These are phyloP conservation scores for Peronospora tabacina DNA, from an alignment of 352 stramenopile genomes.

Conservation along the genomic window DNA sequence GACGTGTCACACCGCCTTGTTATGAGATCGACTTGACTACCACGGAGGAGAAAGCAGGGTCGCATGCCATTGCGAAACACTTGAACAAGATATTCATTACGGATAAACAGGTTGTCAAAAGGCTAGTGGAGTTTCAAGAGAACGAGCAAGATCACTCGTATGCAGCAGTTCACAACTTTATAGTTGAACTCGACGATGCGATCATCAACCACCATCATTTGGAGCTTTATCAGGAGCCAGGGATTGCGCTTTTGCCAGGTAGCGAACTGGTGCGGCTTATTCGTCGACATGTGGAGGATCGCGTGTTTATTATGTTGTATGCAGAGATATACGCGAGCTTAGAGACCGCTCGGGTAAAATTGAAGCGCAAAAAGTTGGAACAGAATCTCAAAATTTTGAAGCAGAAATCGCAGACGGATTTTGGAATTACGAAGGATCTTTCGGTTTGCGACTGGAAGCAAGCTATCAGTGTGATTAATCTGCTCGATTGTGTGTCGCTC, in stretches of 20 bases:
- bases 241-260: slow-evolving; percentile 56
- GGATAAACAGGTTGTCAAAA: slow-evolving; percentile 44
- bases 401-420: slow-evolving; percentile 43
- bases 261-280: slow-evolving; percentile 73
- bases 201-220: slow-evolving; percentile 66
- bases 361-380: slow-evolving; percentile 24
- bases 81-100: slow-evolving; percentile 82
- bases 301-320: slow-evolving; percentile 63
- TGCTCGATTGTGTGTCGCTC: slow-evolving; percentile 69
- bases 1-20: slow-evolving; percentile 34
- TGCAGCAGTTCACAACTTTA: slow-evolving; percentile 46
- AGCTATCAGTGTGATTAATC: slow-evolving; percentile 45
- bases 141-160: slow-evolving; percentile 43
- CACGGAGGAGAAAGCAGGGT: slow-evolving; percentile 45
- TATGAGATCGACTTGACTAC: slow-evolving; percentile 63
- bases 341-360: slow-evolving; percentile 35
- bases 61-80: slow-evolving; percentile 44
- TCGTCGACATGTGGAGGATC: slow-evolving; percentile 70
- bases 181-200: slow-evolving; percentile 52
- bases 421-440: slow-evolving; percentile 60
- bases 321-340: slow-evolving; percentile 46
- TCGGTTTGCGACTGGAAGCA: slow-evolving; percentile 55
- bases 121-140: slow-evolving; percentile 45
- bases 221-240: slow-evolving; percentile 48
- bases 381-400: slow-evolving; percentile 62